phyloP scores from a whole-genome alignment of 192 early-diverging fungal genomes.

The Lunasporangiospora selenospora region DNA sequence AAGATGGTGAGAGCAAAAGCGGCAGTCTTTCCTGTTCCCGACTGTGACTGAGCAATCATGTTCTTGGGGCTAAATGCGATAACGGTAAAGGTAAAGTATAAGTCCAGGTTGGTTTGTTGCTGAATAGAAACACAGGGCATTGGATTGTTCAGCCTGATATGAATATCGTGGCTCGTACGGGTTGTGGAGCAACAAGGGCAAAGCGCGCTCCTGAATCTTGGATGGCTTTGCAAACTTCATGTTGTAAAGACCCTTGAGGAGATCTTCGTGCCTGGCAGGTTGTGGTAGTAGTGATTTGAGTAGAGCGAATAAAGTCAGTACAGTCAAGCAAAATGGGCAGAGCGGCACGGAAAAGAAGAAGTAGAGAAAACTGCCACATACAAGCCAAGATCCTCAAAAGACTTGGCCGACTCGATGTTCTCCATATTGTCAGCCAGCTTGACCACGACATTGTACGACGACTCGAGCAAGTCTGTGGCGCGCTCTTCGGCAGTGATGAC shows the following conservation, averaged over 20 bases:
- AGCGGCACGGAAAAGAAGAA: not conserved
- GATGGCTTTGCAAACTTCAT: slow-evolving; percentile 95
- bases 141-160: too few relatives aligned
- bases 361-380: slow-evolving; percentile 21
- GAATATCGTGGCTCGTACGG: too few relatives aligned
- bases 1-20: slow-evolving; percentile 96
- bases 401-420: slow-evolving; percentile 75
- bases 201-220: slow-evolving; percentile 94
- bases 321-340: not conserved
- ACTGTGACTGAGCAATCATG: slow-evolving; percentile 98
- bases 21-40: slow-evolving; percentile 98
- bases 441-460: slow-evolving; percentile 57
- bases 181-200: slow-evolving; percentile 85
- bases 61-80: slow-evolving; percentile 70
- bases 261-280: slow-evolving; percentile 72
- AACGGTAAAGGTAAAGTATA: slow-evolving; percentile 1
- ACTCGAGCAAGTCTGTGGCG: slow-evolving; percentile 50
- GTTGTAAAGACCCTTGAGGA: slow-evolving; percentile 92
- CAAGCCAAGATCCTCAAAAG: slow-evolving; percentile 80
- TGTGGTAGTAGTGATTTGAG: too few relatives aligned
- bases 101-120: too few relatives aligned
- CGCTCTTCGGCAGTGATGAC: slow-evolving; percentile 29
- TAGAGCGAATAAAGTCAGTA: too few relatives aligned
- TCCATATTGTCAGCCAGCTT: slow-evolving; percentile 67
- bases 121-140: too few relatives aligned